Conservation (phyloP, 108 stramenopile genomes). For the Craspedostauros australis region DNA sequence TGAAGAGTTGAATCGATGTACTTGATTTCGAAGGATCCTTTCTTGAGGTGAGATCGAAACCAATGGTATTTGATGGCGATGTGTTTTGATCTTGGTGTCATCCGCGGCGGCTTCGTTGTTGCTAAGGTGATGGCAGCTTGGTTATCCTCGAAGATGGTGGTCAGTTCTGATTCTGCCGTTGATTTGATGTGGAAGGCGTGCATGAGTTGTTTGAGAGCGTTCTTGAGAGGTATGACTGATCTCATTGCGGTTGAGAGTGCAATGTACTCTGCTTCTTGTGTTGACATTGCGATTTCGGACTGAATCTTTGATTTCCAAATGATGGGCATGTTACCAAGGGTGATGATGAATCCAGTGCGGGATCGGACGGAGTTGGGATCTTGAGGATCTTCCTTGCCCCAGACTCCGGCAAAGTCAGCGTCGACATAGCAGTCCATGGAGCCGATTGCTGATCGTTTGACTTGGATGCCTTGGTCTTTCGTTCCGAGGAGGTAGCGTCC, state of each 20-base stretch:
- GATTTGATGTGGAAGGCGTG: too few relatives aligned
- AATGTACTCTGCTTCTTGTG: constrained; percentile 47
- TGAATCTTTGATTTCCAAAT: constrained; percentile 41
- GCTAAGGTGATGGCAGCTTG: constrained; percentile 3
- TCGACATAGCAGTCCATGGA: constrained; percentile 38
- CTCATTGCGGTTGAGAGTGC: constrained; percentile 26
- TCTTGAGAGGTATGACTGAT: too few relatives aligned
- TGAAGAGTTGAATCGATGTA: constrained; percentile 15
- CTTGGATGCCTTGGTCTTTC: constrained; percentile 21
- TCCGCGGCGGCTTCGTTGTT: too few relatives aligned
- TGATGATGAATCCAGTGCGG: constrained; percentile 11
- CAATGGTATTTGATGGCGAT: too few relatives aligned
- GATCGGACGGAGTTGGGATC: constrained; percentile 34
- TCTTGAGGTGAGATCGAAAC: too few relatives aligned
- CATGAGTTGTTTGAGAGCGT: too few relatives aligned
- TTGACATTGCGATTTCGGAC: constrained; percentile 33
- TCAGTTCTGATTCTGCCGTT: too few relatives aligned
- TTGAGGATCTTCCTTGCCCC: constrained; percentile 12
- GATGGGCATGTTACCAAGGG: constrained; percentile 25
- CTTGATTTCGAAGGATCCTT: constrained; percentile 9
- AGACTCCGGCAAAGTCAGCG: constrained; percentile 44
- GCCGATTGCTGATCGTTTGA: constrained; percentile 8
- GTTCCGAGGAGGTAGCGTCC: constrained; percentile 31
- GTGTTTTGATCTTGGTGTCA: too few relatives aligned
- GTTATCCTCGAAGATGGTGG: constrained; percentile 38